A percentile compares a stretch with the other conserved stretches of the same genome.
phyloP scores from a whole-genome alignment of 345 rosid species.

The Nasturtium officinale region DNA sequence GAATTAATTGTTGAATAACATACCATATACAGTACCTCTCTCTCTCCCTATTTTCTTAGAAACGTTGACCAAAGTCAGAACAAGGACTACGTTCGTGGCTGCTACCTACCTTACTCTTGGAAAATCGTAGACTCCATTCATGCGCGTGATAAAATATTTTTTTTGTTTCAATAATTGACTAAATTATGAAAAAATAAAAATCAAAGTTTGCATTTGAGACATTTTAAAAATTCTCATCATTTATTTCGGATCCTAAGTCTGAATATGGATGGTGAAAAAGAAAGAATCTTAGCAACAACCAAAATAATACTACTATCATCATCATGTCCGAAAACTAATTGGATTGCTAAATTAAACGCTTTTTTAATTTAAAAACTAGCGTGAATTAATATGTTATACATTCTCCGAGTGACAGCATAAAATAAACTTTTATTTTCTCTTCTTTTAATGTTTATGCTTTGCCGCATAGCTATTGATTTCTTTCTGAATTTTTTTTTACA shows the following conservation, averaged over 20 bases:
- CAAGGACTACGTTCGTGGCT: conserved; percentile 28
- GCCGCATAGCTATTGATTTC: not conserved
- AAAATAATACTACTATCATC: not conserved
- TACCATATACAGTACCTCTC: not conserved
- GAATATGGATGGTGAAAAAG: not conserved
- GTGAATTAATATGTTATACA: not conserved
- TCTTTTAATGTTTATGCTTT: not conserved
- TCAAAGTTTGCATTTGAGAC: not conserved
- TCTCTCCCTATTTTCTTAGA: not conserved
- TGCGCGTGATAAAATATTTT: not conserved
- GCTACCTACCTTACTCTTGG: conserved; percentile 33
- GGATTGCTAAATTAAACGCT: not conserved
- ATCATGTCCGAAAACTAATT: not conserved
- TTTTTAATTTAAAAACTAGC: not conserved
- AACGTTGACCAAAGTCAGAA: conserved; percentile 35
- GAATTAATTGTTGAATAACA: not conserved
- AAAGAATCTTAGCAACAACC: not conserved
- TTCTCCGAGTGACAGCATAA: not conserved
- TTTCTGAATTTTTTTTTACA: not conserved
- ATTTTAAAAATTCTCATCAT: not conserved
- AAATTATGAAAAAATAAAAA: not conserved
- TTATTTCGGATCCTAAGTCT: not conserved
- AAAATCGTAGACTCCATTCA: conserved; percentile 13
- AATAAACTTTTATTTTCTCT: not conserved
- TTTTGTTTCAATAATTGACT: not conserved